Evolutionary conservation across 352 stramenopile species (phyloP).

Genomic region (Phytophthora megakarya): DNA sequence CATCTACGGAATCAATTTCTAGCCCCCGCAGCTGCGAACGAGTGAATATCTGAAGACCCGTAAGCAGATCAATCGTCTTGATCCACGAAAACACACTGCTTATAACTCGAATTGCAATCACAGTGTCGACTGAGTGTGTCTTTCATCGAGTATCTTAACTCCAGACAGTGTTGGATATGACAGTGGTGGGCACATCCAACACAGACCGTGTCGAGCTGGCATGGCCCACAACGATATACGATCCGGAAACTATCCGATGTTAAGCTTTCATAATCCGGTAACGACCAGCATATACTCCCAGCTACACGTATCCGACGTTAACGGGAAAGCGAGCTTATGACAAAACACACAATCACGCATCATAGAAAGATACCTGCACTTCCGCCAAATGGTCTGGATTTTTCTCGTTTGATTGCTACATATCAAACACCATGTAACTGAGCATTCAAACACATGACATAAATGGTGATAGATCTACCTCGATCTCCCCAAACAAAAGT

Average conservation of each 20-base stretch:
- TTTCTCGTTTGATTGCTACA: conserved; percentile 36
- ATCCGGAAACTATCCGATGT: conserved; percentile 81
- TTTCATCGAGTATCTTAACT: conserved; percentile 61
- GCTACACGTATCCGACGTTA: conserved; percentile 26
- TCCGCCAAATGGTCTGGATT: conserved; percentile 46
- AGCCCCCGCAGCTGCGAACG: conserved; percentile 14
- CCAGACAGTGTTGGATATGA: conserved; percentile 63
- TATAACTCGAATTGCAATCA: conserved; percentile 46
- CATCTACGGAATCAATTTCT: conserved; percentile 67
- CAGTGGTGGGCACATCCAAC: conserved; percentile 74
- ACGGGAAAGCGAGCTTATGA: background rate
- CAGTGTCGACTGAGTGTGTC: conserved; percentile 61
- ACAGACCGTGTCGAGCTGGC: conserved; percentile 55
- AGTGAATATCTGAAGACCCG: conserved; percentile 7
- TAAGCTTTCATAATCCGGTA: conserved; percentile 56
- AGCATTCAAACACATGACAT: background rate
- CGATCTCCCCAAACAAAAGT: conserved; percentile 84
- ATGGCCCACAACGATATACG: conserved; percentile 63
- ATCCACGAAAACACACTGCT: conserved; percentile 36
- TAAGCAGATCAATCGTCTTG: conserved; percentile 17
- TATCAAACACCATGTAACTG: background rate
- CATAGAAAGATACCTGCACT: conserved; percentile 34
- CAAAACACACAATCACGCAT: background rate
- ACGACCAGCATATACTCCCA: conserved; percentile 53
- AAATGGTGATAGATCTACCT: conserved; percentile 33